Evolutionary conservation across 768 basidiomycete species (phyloP).

Genomic region (Macrocybe gigantea): DNA sequence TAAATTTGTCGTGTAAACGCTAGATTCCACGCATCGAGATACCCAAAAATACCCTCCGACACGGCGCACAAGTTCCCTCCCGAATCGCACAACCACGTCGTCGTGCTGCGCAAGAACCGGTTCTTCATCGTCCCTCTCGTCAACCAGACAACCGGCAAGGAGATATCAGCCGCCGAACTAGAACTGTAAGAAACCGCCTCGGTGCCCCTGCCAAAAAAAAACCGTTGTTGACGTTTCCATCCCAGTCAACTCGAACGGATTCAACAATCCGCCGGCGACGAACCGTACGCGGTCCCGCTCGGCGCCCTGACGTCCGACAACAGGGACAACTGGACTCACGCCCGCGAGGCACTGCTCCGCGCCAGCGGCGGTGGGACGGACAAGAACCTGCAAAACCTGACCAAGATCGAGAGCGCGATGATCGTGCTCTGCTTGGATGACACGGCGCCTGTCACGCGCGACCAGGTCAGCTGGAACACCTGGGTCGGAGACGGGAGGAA

Average conservation of each 20-base stretch:
- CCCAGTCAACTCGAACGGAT: constrained; percentile 63
- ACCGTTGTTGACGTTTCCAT: not conserved
- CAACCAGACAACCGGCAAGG: constrained; percentile 48
- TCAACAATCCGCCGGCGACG: constrained; percentile 53
- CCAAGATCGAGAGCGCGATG: constrained; percentile 86
- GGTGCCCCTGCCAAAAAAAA: not conserved
- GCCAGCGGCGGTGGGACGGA: constrained; percentile 17
- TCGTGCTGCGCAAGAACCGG: constrained; percentile 87
- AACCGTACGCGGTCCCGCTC: constrained; percentile 39
- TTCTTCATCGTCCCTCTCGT: constrained; percentile 81
- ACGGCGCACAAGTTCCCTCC: constrained; percentile 79
- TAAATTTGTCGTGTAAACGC: not conserved
- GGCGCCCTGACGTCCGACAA: constrained; percentile 89
- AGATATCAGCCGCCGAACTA: constrained; percentile 77
- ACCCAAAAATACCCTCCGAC: constrained; percentile 80
- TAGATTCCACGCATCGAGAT: constrained; percentile 90
- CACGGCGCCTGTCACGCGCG: constrained; percentile 70
- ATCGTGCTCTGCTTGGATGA: constrained; percentile 86
- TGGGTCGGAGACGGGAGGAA: constrained; percentile 93
- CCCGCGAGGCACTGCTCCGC: constrained; percentile 52
- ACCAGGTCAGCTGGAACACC: constrained; percentile 72
- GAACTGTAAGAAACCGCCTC: constrained; percentile 44
- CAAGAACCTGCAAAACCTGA: constrained; percentile 58
- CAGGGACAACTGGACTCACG: constrained; percentile 86
- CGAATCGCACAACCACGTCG: constrained; percentile 73